Conservation (phyloP, 768 basidiomycete species). For the Podaxis sp. region DNA sequence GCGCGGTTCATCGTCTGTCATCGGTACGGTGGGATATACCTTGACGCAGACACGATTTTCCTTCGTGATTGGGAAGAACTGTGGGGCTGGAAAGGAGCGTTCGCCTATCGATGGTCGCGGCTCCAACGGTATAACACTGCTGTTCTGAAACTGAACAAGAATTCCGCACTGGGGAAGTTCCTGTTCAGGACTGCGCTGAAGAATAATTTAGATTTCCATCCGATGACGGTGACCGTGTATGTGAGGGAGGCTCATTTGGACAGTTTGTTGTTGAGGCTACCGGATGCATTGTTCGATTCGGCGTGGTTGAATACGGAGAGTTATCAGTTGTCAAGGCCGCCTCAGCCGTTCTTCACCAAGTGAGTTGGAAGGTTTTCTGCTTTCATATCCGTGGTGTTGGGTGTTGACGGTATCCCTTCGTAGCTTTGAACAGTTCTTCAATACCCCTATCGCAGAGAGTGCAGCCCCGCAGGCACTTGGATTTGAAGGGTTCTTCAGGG, state of each 20-base stretch:
- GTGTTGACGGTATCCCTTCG: slow-evolving; percentile 5
- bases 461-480: slow-evolving; percentile 88
- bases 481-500: slow-evolving; percentile 94
- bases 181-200: slow-evolving; percentile 92
- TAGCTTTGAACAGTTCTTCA: slow-evolving; percentile 89
- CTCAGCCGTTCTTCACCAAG: slow-evolving; percentile 93
- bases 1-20: slow-evolving; percentile 97
- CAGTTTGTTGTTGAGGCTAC: slow-evolving; percentile 79
- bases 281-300: slow-evolving; percentile 95
- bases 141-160: slow-evolving; percentile 90
- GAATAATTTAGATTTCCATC: slow-evolving; percentile 95
- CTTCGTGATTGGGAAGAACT: slow-evolving; percentile 98
- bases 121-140: slow-evolving; percentile 95
- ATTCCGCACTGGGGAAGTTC: slow-evolving; percentile 89
- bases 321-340: slow-evolving; percentile 89
- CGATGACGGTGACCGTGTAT: slow-evolving; percentile 92
- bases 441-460: slow-evolving; percentile 68
- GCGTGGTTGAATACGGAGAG: slow-evolving; percentile 95
- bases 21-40: slow-evolving; percentile 93
- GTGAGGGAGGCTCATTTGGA: slow-evolving; percentile 87
- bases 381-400: not conserved
- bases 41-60: slow-evolving; percentile 95
- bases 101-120: slow-evolving; percentile 95
- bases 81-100: slow-evolving; percentile 96
- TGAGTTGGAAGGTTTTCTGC: slow-evolving; percentile 50